Percentiles rank a stretch among this genome's conserved stretches.
Conservation (phyloP, 345 rosid genomes). For the Eucalyptus polyanthemos region DNA sequence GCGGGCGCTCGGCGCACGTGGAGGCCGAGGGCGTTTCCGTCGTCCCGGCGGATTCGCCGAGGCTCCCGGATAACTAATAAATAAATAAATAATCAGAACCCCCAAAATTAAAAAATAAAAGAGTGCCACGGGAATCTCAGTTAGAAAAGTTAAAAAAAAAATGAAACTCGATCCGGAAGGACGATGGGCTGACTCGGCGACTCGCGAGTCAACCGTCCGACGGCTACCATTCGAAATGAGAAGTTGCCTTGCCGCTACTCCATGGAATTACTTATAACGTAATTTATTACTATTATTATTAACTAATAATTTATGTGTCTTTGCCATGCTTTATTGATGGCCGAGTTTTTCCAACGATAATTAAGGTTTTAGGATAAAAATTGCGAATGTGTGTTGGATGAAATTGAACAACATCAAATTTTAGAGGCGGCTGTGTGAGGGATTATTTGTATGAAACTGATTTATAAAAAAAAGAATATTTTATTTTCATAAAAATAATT, state of each 20-base stretch:
- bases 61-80: background rate
- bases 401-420: background rate
- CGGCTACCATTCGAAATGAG: background rate
- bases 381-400: background rate
- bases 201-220: background rate
- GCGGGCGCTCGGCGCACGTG: background rate
- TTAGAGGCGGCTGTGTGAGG: background rate
- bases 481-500: background rate
- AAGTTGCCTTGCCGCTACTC: background rate
- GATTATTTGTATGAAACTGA: background rate
- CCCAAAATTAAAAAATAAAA: rapidly evolving
- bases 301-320: background rate
- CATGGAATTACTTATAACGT: background rate
- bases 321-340: background rate
- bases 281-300: background rate
- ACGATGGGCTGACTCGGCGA: background rate
- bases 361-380: background rate
- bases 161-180: background rate
- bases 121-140: background rate
- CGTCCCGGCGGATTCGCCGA: background rate
- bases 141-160: background rate
- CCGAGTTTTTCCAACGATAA: background rate
- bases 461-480: too few species aligned
- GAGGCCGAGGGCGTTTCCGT: background rate
- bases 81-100: background rate